Base-by-base conservation (phyloP, 73 alveolate genomes). In the Paramecium caudatum region DNA sequence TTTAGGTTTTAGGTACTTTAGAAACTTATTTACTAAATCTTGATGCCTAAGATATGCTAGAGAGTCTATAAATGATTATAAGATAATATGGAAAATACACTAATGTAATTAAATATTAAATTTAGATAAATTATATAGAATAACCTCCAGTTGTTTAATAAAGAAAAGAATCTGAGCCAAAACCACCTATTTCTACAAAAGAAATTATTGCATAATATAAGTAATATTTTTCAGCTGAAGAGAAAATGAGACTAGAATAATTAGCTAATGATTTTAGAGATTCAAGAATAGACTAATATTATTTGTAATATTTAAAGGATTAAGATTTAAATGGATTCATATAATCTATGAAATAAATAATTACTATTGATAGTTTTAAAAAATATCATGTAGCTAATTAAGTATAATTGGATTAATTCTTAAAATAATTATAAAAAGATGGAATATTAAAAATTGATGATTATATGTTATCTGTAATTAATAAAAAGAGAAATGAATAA, bases 41-140 rank as follows among this genome's bases (percentile, higher is more conserved):
- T 41, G 88, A 74, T 74, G 88, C 69, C 12, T 5, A 74, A 74
- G 88, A 74, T 74, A 41, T 74, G 62, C 32, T 74, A 12, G 88
- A 74, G 43, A 74, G 7, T 17, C 27, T 74, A 19, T 41, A 74
- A 21, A 41, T 74, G 68, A 74, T 74, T 15, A 37, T 74, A 1
- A 74, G 27, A 39, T 6, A 74, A 45, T 74, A 74, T 74, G 3
- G 46, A 19, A 74, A 74, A 43, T 45, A 36, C 30, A 74, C 47
- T 3, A 74, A 74, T 15, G 65, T 74, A 68, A n/a, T n/a, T 25
- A 3, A 3, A 34, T 1, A 12, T 1, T n/a, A 32, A 2, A 32
- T 32, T n/a, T 34, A 68, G 50, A 68, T 34, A 10, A 37, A 68
- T 32, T 68, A 32, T 6, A 3, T 8, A 0, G 43, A 23, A 74